Evolutionary conservation across 2,329 filamentous ascomycete species (phyloP), one percentile per base, ranked within the genome.

Genomic region (Apiospora kogelbergensis): DNA sequence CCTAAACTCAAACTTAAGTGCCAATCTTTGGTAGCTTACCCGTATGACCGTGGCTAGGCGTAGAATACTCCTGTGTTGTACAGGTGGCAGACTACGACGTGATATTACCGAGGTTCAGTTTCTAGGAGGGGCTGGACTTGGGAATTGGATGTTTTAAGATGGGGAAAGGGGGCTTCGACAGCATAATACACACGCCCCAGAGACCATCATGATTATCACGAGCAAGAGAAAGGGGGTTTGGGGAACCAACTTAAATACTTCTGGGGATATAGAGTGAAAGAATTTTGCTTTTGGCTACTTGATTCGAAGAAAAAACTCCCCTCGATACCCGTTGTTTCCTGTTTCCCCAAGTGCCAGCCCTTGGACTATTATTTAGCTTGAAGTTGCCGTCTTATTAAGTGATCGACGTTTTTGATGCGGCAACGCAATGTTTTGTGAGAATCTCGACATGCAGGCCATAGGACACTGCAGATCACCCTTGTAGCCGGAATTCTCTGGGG

Each of bases 151-250:
- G 53, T n/a, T 60, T 13, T 3, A 0, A 20, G 30, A 3, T 6
- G 0, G 30, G 0, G 0, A 7, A 60, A 37, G 26, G 30, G 46
- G 15, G 6, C 15, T 2, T 1, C 5, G 4, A 15, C 2, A 48
- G 5, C 24, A 2, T 2, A n/a, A n/a, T n/a, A n/a, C n/a, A n/a
- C n/a, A n/a, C n/a, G n/a, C n/a, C n/a, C n/a, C n/a, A n/a, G n/a
- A n/a, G n/a, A n/a, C n/a, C n/a, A n/a, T n/a, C n/a, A n/a, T n/a
- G n/a, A n/a, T n/a, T n/a, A n/a, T n/a, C n/a, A n/a, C n/a, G 48
- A 17, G 6, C 2, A 0, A 37, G 10, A 15, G 53, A 26, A 3
- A n/a, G n/a, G n/a, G n/a, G n/a, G n/a, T n/a, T n/a, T 22, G 9
- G 37, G 53, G 17, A 60, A 5, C 9, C 53, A 60, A 7, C n/a